A percentile compares a stretch with the other conserved stretches of the same genome.
Evolutionary conservation across 2,329 filamentous ascomycete species (phyloP).

Genomic region (Paracorniculantispora psalliotae): DNA sequence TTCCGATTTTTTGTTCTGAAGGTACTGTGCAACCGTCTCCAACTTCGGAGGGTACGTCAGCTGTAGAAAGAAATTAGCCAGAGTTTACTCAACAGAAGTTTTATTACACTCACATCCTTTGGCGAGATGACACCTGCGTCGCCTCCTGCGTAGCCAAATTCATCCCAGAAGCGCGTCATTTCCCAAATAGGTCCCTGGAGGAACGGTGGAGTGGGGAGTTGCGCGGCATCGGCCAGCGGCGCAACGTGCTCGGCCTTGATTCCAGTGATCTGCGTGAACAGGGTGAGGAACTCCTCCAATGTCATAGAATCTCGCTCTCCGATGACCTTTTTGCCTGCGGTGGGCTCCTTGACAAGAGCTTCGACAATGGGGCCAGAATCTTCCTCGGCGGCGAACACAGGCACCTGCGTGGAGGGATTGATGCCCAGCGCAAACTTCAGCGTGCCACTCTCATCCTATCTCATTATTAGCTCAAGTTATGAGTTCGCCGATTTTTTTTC

Average conservation of each 20-base stretch:
- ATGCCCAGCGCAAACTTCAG: constrained; percentile 18
- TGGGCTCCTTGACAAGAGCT: constrained; percentile 18
- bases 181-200: constrained; percentile 12
- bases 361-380: constrained; percentile 22
- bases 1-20: neutral
- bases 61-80: neutral
- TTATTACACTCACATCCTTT: constrained; percentile 14
- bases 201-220: neutral
- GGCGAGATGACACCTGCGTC: constrained; percentile 15
- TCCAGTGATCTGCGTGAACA: constrained; percentile 18
- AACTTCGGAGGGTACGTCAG: neutral
- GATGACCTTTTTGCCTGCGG: constrained; percentile 20
- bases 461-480: neutral
- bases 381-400: constrained; percentile 22
- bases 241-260: constrained; percentile 10
- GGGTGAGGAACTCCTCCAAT: constrained; percentile 14
- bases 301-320: constrained; percentile 22
- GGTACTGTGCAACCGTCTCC: neutral
- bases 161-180: constrained; percentile 13
- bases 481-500: neutral
- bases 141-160: constrained; percentile 18
- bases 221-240: constrained; percentile 3
- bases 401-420: constrained; percentile 17
- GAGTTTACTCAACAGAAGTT: neutral
- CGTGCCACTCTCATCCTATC: constrained; percentile 17